A percentile compares a stretch with the other conserved stretches of the same genome.
These are phyloP conservation scores for Zostera marina DNA, from an alignment of 116 monocot genomes.

Conservation along the genomic window DNA sequence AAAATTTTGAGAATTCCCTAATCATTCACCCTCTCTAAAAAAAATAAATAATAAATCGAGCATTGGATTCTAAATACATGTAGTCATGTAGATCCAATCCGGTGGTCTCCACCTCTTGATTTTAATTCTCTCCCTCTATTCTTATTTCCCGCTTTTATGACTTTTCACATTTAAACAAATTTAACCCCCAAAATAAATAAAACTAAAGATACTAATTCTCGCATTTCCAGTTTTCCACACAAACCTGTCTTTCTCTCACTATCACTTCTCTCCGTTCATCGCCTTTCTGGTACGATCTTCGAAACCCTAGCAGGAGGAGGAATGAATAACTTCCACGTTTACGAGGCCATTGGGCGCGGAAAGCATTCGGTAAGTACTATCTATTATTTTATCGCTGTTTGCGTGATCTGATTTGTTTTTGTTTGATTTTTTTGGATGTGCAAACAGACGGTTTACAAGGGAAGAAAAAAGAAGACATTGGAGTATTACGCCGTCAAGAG, in stretches of 20 bases:
- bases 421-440: background rate
- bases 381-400: background rate
- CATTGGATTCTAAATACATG: too few relatives aligned
- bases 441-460: slow-evolving; percentile 71
- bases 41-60: too few relatives aligned
- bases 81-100: too few relatives aligned
- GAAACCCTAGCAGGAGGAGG: background rate
- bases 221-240: too few relatives aligned
- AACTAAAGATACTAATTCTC: too few relatives aligned
- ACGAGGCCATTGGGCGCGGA: slow-evolving; percentile 87
- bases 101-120: too few relatives aligned
- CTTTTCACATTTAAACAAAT: too few relatives aligned
- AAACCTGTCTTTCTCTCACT: background rate
- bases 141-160: too few relatives aligned
- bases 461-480: slow-evolving; percentile 90
- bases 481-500: slow-evolving; percentile 97
- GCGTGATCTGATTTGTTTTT: slow-evolving; percentile 5
- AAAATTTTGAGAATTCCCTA: too few relatives aligned
- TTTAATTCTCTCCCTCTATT: too few relatives aligned
- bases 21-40: too few relatives aligned
- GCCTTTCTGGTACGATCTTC: background rate
- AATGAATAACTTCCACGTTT: slow-evolving; percentile 97
- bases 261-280: background rate
- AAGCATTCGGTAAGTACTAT: slow-evolving; percentile 70
- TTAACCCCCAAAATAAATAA: too few relatives aligned